Conservation (phyloP, 345 rosid genomes). For the Melaleuca alternifolia region DNA sequence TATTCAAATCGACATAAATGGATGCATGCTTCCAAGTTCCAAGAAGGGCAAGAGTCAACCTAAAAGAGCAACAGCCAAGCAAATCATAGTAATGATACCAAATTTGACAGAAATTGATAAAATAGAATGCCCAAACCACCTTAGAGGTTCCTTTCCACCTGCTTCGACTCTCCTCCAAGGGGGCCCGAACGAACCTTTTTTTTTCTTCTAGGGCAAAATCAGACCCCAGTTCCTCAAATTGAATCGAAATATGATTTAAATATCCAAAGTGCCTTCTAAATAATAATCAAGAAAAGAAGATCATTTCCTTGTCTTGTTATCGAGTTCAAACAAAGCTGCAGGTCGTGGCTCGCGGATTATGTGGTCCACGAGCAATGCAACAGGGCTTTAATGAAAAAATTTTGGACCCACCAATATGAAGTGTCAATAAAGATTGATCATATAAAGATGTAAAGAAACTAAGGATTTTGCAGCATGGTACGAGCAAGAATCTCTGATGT, state of each 20-base stretch:
- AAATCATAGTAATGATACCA: background rate
- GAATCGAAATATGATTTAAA: background rate
- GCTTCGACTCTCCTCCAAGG: background rate
- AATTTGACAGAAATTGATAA: background rate
- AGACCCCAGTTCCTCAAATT: background rate
- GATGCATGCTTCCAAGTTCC: background rate
- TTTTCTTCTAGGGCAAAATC: background rate
- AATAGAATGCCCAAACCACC: background rate
- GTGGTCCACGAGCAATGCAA: background rate
- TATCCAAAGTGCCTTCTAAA: background rate
- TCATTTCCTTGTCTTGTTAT: background rate
- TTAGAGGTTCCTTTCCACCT: background rate
- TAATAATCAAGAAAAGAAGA: background rate
- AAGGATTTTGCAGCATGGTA: background rate
- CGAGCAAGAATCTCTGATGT: background rate
- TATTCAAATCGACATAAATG: background rate
- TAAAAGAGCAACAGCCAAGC: background rate
- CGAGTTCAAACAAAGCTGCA: background rate
- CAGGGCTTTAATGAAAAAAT: background rate
- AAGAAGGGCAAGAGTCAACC: background rate
- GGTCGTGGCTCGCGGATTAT: background rate
- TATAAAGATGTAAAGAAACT: background rate
- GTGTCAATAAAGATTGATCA: background rate
- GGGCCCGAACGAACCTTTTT: background rate
- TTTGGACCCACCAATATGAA: background rate